These are phyloP conservation scores for Phaeoacremonium minimum DNA, from an alignment of 2,329 filamentous ascomycete genomes.

Conservation along the genomic window DNA sequence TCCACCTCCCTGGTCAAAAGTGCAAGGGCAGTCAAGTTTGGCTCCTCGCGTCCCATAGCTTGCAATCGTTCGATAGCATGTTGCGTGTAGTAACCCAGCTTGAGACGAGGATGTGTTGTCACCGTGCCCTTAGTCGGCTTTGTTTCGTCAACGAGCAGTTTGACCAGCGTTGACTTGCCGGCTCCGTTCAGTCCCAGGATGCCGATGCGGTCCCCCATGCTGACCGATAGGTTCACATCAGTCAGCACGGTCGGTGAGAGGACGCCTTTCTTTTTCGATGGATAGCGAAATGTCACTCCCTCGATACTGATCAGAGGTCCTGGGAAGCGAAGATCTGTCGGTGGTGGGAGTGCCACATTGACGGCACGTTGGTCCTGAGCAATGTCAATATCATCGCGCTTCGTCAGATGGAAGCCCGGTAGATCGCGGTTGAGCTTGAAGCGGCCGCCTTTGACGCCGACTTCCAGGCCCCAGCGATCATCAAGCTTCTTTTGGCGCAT, in stretches of 20 bases:
- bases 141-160: conserved; percentile 59
- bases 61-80: conserved; percentile 70
- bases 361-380: conserved; percentile 58
- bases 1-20: conserved; percentile 54
- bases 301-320: conserved; percentile 71
- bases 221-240: conserved; percentile 63
- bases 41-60: conserved; percentile 39
- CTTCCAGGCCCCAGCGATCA: conserved; percentile 73
- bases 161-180: conserved; percentile 77
- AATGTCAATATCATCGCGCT: conserved; percentile 67
- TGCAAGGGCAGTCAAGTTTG: conserved; percentile 58
- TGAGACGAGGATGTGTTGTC: conserved; percentile 63
- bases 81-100: conserved; percentile 75
- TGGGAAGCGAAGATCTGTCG: conserved; percentile 68
- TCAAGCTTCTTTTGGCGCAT: conserved; percentile 82
- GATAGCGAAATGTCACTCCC: conserved; percentile 62
- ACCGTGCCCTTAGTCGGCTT: conserved; percentile 58
- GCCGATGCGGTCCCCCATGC: conserved; percentile 70
- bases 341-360: conserved; percentile 54
- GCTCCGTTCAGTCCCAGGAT: conserved; percentile 76
- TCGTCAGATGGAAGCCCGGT: conserved; percentile 53
- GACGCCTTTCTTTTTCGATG: conserved; percentile 20
- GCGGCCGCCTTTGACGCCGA: conserved; percentile 64
- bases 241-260: conserved; percentile 45
- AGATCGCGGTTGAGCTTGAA: conserved; percentile 81